phyloP scores from a whole-genome alignment of 2,329 filamentous ascomycete genomes.

The Fusarium sp. region DNA sequence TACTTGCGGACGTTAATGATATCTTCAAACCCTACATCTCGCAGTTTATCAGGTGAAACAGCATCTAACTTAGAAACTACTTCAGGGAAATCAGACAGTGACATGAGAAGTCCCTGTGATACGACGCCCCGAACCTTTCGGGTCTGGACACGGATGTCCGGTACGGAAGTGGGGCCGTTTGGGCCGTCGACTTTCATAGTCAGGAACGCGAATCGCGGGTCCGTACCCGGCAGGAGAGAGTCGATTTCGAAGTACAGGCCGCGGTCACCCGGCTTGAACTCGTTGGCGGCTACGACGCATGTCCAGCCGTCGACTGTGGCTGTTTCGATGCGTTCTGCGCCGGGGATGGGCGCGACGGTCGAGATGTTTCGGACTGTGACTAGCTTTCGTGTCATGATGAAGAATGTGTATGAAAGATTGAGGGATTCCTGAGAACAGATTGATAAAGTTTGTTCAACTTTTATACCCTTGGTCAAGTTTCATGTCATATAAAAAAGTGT shows the following conservation, averaged over 20 bases:
- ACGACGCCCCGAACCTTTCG: constrained; percentile 35
- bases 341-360: constrained; percentile 37
- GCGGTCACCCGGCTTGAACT: constrained; percentile 35
- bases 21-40: constrained; percentile 40
- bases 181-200: constrained; percentile 11
- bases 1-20: constrained; percentile 42
- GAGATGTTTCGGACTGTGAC: constrained; percentile 43
- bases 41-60: background rate
- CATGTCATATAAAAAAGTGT: background rate
- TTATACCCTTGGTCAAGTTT: background rate
- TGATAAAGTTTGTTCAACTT: background rate
- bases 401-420: background rate
- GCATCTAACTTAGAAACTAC: constrained; percentile 6
- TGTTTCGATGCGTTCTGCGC: constrained; percentile 37
- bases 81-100: constrained; percentile 41
- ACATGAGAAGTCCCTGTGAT: constrained; percentile 45
- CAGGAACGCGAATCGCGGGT: constrained; percentile 39
- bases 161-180: constrained; percentile 2
- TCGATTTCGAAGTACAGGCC: constrained; percentile 48
- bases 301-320: constrained; percentile 46
- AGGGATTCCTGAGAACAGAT: background rate
- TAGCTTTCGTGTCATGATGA: constrained; percentile 42
- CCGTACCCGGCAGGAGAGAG: constrained; percentile 41
- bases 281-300: constrained; percentile 36
- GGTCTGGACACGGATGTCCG: constrained; percentile 43